Percentiles rank a stretch among this genome's conserved stretches.
Evolutionary conservation across 2,329 filamentous ascomycete genomes (phyloP).

Genomic region (Xylariaceae sp.): DNA sequence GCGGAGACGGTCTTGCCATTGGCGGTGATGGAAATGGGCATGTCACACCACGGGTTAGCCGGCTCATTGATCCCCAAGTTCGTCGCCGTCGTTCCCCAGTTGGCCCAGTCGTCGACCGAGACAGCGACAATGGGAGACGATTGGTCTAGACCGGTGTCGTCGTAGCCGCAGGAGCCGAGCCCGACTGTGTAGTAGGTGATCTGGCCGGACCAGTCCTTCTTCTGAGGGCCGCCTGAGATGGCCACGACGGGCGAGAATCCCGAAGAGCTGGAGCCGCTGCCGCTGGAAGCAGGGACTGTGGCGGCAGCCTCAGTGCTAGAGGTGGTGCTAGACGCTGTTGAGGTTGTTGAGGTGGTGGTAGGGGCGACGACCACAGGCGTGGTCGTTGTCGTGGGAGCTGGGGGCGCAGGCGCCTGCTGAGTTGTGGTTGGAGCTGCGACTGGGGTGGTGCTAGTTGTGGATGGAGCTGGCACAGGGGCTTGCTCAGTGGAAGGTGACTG

Average conservation of each 20-base stretch:
- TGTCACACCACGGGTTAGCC: constrained; percentile 65
- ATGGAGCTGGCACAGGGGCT: too few species aligned
- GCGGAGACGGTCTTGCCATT: constrained; percentile 57
- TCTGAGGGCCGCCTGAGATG: constrained; percentile 26
- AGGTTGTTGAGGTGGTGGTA: constrained; percentile 6
- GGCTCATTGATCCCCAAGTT: constrained; percentile 44
- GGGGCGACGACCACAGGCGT: not conserved
- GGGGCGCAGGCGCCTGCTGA: constrained; percentile 8
- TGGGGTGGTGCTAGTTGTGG: constrained; percentile 9
- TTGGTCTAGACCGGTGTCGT: constrained; percentile 53
- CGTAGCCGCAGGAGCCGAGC: constrained; percentile 63
- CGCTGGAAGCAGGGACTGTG: constrained; percentile 18
- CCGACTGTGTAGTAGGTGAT: constrained; percentile 73
- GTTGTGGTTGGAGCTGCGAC: constrained; percentile 8
- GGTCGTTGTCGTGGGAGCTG: constrained; percentile 12
- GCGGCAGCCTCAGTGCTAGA: constrained; percentile 14
- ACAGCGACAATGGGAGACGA: constrained; percentile 65
- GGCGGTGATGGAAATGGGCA: constrained; percentile 58
- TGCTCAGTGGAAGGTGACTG: too few species aligned
- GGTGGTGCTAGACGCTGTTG: constrained; percentile 8
- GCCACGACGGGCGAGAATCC: too few species aligned
- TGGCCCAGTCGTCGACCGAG: constrained; percentile 45
- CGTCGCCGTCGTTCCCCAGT: constrained; percentile 54
- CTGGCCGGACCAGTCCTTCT: constrained; percentile 54
- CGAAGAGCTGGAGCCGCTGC: constrained; percentile 29